Conservation (phyloP, 345 rosid species). For the Arabidopsis thaliana region TAIR10.1 NC_003075.7:14727501-14728000, state of each 20-base stretch:
- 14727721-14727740: background rate
- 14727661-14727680: background rate
- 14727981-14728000: background rate
- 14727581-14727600: too few species aligned
- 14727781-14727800: too few species aligned
- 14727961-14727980: conserved; percentile 21
- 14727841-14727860: background rate
- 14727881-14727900: conserved; percentile 14
- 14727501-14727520: conserved; percentile 43
- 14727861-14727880: conserved; percentile 24
- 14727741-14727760: background rate
- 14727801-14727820: too few species aligned
- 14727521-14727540: conserved; percentile 43
- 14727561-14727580: background rate
- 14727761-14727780: background rate
- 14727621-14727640: too few species aligned
- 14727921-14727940: background rate
- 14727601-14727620: too few species aligned
- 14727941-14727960: background rate
- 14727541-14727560: conserved; percentile 1
- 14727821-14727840: background rate
- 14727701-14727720: background rate
- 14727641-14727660: background rate
- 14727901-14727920: background rate
- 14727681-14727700: background rate